phyloP scores from a whole-genome alignment of 2,329 filamentous ascomycete genomes.

The Amesomyces nigricolor region DNA sequence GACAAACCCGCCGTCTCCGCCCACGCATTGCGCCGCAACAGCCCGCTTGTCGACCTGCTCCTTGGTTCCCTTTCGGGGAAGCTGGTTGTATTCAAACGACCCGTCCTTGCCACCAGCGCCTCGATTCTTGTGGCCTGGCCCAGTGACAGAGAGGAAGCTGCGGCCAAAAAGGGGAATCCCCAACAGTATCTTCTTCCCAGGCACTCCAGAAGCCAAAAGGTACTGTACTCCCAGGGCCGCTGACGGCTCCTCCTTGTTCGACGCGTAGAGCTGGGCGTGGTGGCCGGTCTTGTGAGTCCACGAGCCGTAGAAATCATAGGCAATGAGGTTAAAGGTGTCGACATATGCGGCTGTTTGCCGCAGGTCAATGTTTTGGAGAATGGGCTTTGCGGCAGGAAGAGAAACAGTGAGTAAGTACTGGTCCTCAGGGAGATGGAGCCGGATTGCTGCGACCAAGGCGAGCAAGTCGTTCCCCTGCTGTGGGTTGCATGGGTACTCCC shows the following conservation, averaged over 20 bases:
- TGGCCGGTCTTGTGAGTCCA: constrained; percentile 66
- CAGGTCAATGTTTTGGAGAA: constrained; percentile 65
- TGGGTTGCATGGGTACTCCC: constrained; percentile 66
- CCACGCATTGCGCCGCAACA: constrained; percentile 66
- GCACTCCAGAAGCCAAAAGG: constrained; percentile 60
- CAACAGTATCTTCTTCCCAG: constrained; percentile 64
- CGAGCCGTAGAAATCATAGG: constrained; percentile 71
- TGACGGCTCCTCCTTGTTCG: constrained; percentile 55
- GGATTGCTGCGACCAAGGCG: constrained; percentile 59
- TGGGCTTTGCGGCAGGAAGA: constrained; percentile 61
- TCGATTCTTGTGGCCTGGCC: constrained; percentile 57
- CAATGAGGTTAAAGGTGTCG: constrained; percentile 72
- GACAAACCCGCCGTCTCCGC: constrained; percentile 70
- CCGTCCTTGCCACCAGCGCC: constrained; percentile 58
- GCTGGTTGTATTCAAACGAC: constrained; percentile 66
- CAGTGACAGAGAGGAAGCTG: constrained; percentile 62
- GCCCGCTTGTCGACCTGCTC: constrained; percentile 63
- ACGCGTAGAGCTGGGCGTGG: constrained; percentile 67
- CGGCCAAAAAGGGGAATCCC: constrained; percentile 72
- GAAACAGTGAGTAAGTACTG: constrained; percentile 66
- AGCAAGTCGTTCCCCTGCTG: constrained; percentile 67
- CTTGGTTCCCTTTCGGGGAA: constrained; percentile 56
- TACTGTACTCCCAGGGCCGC: constrained; percentile 63
- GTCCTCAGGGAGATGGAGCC: constrained; percentile 61
- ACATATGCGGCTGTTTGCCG: constrained; percentile 57